These are phyloP conservation scores for Podaxis carcinomalis DNA, from an alignment of 768 basidiomycete genomes.

Conservation along the genomic window DNA sequence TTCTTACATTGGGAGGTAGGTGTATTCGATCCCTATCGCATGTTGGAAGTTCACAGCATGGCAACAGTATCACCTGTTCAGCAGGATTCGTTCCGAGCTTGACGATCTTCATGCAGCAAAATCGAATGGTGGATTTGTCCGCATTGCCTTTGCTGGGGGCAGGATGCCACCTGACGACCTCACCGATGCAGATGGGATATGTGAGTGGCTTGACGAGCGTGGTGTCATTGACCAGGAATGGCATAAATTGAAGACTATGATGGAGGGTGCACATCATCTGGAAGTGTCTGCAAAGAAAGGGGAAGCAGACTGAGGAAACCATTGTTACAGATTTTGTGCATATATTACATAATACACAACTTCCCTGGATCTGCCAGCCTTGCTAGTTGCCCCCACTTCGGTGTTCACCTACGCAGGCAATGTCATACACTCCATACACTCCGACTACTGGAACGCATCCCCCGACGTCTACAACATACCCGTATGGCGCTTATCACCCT, in stretches of 20 bases:
- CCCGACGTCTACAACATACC: conserved; percentile 49
- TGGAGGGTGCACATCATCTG: conserved; percentile 67
- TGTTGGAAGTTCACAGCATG: conserved; percentile 12
- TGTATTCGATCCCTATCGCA: conserved; percentile 6
- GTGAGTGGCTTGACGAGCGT: conserved; percentile 76
- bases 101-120: conserved; percentile 40
- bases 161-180: conserved; percentile 61
- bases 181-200: conserved; percentile 70
- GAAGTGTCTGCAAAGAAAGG: conserved; percentile 48
- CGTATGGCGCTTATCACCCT: conserved; percentile 61
- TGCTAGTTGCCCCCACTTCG: neutral
- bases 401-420: conserved; percentile 9
- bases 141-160: conserved; percentile 51
- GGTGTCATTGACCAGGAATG: conserved; percentile 65
- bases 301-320: conserved; percentile 29
- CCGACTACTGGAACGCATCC: conserved; percentile 36
- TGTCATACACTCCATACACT: conserved; percentile 25
- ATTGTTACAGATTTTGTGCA: neutral
- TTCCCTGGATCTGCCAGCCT: neutral
- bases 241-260: conserved; percentile 65
- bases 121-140: conserved; percentile 45
- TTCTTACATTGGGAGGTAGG: conserved; percentile 84
- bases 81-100: conserved; percentile 52
- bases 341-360: conserved; percentile 6
- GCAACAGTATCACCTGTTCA: conserved; percentile 61